Percentiles rank a stretch among this genome's conserved stretches.
Evolutionary conservation across 1,284 basidiomycete genomes (phyloP).

Genomic region (Trichosporon inkin): DNA sequence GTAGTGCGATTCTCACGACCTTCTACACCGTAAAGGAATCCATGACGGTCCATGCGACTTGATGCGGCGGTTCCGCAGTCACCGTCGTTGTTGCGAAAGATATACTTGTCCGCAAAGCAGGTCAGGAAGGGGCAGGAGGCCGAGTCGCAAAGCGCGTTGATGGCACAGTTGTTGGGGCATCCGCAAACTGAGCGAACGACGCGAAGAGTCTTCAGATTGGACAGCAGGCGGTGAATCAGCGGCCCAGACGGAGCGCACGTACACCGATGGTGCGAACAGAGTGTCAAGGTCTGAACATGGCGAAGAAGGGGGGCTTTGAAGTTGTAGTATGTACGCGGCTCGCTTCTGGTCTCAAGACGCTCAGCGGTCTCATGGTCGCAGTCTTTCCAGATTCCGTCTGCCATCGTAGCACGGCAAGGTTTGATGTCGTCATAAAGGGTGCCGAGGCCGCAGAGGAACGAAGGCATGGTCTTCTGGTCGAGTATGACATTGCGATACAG

Average conservation of each 20-base stretch:
- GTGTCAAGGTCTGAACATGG: conserved; percentile 7
- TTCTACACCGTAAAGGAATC: not conserved
- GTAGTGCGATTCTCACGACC: not conserved
- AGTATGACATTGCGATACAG: not conserved
- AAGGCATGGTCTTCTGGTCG: not conserved
- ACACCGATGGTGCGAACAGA: conserved; percentile 10
- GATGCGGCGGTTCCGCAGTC: not conserved
- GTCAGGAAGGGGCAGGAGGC: not conserved
- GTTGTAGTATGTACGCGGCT: not conserved
- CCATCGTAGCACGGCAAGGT: not conserved
- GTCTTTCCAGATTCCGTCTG: not conserved
- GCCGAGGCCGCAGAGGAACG: not conserved
- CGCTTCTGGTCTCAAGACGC: not conserved
- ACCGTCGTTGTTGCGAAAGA: conserved; percentile 11
- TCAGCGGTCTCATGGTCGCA: not conserved
- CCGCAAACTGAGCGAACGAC: conserved; percentile 1
- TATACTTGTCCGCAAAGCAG: conserved; percentile 5
- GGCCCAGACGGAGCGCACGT: not conserved
- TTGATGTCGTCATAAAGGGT: not conserved
- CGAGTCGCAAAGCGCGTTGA: not conserved
- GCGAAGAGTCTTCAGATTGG: conserved; percentile 1
- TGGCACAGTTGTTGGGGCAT: conserved; percentile 2
- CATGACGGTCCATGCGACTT: not conserved
- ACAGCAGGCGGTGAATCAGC: not conserved
- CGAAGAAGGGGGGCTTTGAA: conserved; percentile 8